Base-by-base conservation (phyloP, 345 rosid genomes). In the Sapria himalayana region DNA sequence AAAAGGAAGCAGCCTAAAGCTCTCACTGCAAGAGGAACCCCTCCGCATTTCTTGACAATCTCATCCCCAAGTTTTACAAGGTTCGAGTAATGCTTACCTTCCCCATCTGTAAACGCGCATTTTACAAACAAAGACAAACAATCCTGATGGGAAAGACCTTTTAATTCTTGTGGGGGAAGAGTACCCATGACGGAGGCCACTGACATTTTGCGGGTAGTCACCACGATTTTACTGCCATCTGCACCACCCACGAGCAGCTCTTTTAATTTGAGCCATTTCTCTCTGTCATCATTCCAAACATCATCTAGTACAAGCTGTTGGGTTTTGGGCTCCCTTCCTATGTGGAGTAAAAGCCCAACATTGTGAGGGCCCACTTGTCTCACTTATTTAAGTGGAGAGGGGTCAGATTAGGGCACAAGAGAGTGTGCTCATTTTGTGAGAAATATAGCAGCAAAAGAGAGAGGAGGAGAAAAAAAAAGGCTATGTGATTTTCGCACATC, bases 21-120 rank as follows among this genome's bases (percentile, higher is more conserved):
- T n/a, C 9, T 57, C 1, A 57, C 19, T 0, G 56, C 63, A 27
- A 54, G 7, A 17, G 71, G 64, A 50, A 57, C 55, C 9, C 61
- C 58, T 0, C 31, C 27, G 1, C 71, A 65, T 23, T 61, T 65
- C 16, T 1, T 44, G 19, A 61, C 49, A 2, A 65, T 65, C 14
- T 57, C 44, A 9, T 25, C 6, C 4, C 58, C 63, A 10, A 55
- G 47, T 29, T 16, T 20, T 15, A 22, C 23, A 1, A 44, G 34
- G 7, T 47, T 23, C 7, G 38, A 46, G 25, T 13, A 23, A 8
- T 13, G 20, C 0, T 48, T 22, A 9, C 22, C 37, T 15, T 51
- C 46, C 19, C 50, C 39, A 29, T 34, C 33, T 14, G 20, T 22
- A 2, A 62, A 66, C 6, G 72, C 62, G 11, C 32, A 59, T 18